These are phyloP conservation scores for Lactarius quietus DNA, from an alignment of 768 basidiomycete species.

Conservation along the genomic window DNA sequence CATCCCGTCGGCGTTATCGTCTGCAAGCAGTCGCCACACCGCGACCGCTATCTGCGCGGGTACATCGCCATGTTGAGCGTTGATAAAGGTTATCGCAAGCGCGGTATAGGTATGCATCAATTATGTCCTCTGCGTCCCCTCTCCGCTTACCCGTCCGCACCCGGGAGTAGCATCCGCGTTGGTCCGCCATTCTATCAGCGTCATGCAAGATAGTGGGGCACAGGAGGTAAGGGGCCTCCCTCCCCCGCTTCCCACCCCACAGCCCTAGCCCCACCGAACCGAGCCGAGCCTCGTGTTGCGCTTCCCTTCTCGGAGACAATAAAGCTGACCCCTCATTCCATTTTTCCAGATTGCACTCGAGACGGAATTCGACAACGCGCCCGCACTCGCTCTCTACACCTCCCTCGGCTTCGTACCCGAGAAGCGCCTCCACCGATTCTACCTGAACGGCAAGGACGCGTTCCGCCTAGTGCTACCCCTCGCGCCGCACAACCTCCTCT, in stretches of 20 bases:
- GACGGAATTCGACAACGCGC: slow-evolving; percentile 90
- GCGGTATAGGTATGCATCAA: slow-evolving; percentile 95
- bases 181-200: slow-evolving; percentile 75
- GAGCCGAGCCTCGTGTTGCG: too few species aligned
- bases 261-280: slow-evolving; percentile 16
- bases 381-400: slow-evolving; percentile 86
- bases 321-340: too few species aligned
- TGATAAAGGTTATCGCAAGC: slow-evolving; percentile 82
- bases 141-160: background rate
- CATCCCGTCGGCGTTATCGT: slow-evolving; percentile 87
- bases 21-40: slow-evolving; percentile 94
- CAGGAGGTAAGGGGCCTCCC: slow-evolving; percentile 64
- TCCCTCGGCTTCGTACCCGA: slow-evolving; percentile 93
- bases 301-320: too few species aligned
- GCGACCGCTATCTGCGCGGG: slow-evolving; percentile 71
- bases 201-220: slow-evolving; percentile 79
- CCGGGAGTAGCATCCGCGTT: slow-evolving; percentile 88
- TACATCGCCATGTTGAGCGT: slow-evolving; percentile 99
- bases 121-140: slow-evolving; percentile 24
- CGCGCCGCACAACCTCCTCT: background rate
- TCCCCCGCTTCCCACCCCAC: slow-evolving; percentile 24
- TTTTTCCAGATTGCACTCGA: slow-evolving; percentile 74
- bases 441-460: slow-evolving; percentile 96
- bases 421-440: slow-evolving; percentile 92
- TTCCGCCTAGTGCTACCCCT: slow-evolving; percentile 75